A percentile compares a stretch with the other conserved stretches of the same genome.
Conservation (phyloP, 1,284 basidiomycete genomes). For the Heterobasidion irregulare region DNA sequence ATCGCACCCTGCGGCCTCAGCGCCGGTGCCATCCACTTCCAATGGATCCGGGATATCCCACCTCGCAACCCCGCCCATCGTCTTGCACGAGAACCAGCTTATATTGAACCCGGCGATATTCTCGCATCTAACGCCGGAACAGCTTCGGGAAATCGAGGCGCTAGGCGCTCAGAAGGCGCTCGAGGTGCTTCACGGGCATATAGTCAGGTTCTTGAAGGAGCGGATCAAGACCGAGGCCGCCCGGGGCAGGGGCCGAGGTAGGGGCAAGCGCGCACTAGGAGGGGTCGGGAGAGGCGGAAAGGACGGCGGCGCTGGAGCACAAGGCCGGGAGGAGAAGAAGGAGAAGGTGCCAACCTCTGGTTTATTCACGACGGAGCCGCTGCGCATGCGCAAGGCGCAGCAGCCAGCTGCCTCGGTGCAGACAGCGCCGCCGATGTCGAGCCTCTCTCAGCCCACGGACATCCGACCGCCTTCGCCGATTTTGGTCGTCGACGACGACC, state of each 20-base stretch:
- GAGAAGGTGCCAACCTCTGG: constrained; percentile 12
- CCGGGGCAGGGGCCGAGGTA: constrained; percentile 35
- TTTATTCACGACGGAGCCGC: constrained; percentile 31
- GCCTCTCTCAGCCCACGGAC: background rate
- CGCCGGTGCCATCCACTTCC: constrained; percentile 20
- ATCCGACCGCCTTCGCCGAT: constrained; percentile 26
- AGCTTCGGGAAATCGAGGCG: constrained; percentile 69
- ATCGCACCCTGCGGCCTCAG: constrained; percentile 24
- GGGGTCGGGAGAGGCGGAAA: constrained; percentile 20
- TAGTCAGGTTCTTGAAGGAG: constrained; percentile 82
- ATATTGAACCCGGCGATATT: constrained; percentile 84
- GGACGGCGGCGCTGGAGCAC: constrained; percentile 15
- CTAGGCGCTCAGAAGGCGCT: constrained; percentile 81
- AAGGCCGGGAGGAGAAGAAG: constrained; percentile 5
- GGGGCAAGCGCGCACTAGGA: constrained; percentile 27
- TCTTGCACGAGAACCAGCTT: constrained; percentile 78
- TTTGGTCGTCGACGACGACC: constrained; percentile 47
- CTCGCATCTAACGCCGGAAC: constrained; percentile 65
- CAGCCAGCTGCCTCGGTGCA: constrained; percentile 18
- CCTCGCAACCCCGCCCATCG: constrained; percentile 61
- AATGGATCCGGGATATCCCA: constrained; percentile 17
- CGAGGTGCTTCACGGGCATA: constrained; percentile 75
- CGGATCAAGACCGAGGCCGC: constrained; percentile 41
- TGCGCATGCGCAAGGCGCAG: constrained; percentile 20
- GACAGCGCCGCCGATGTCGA: constrained; percentile 10